Percentiles rank a stretch among this genome's conserved stretches.
Conservation (phyloP, 192 early-diverging fungal genomes). For the Coemansia sp. region DNA sequence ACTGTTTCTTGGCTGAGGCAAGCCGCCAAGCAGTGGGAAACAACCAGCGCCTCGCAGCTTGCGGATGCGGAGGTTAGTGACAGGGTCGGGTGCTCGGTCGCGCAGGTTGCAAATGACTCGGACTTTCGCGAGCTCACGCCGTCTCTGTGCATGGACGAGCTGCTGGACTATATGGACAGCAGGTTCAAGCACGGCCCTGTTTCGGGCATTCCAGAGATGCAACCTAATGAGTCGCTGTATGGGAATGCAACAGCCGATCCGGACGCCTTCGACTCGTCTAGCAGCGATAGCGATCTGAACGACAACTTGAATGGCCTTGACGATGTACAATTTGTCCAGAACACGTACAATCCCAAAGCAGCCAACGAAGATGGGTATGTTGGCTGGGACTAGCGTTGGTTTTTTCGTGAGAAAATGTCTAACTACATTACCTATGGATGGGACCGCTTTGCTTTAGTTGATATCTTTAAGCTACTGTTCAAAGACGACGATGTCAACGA, state of each 20-base stretch:
- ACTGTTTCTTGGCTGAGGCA: constrained; percentile 19
- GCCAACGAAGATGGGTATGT: constrained; percentile 7
- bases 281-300: not conserved
- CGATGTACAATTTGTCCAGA: not conserved
- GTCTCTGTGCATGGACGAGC: constrained; percentile 19
- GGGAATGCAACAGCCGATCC: not conserved
- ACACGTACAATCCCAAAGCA: not conserved
- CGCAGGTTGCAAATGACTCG: constrained; percentile 24
- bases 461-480: too few species aligned
- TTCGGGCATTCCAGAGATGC: constrained; percentile 6
- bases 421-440: too few species aligned
- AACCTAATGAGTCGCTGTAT: not conserved
- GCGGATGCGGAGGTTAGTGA: not conserved
- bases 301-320: not conserved
- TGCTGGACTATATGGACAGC: constrained; percentile 30
- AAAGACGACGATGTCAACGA: too few species aligned
- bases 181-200: constrained; percentile 29
- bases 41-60: not conserved
- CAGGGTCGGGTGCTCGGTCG: constrained; percentile 18
- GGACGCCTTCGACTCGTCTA: not conserved
- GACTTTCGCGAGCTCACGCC: constrained; percentile 36
- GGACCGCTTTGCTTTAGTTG: too few species aligned
- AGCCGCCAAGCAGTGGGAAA: constrained; percentile 31
- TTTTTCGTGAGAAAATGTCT: too few species aligned
- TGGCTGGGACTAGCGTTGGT: constrained; percentile 10